Conservation (phyloP, 2,329 filamentous ascomycete species). For the Apiospora rasikravindrae region DNA sequence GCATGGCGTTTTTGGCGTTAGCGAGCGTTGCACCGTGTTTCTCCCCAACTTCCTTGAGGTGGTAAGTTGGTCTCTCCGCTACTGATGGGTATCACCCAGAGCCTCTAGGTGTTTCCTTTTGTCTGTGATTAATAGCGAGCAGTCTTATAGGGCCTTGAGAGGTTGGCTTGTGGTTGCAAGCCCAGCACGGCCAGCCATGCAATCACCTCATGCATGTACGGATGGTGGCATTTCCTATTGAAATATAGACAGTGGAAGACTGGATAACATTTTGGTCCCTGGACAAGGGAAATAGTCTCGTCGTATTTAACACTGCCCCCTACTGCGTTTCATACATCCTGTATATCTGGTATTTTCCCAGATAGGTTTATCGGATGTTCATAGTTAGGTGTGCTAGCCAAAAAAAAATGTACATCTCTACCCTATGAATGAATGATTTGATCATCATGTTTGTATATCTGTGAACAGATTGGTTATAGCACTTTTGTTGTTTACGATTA, state of each 20-base stretch:
- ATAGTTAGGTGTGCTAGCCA: neutral
- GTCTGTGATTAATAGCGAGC: neutral
- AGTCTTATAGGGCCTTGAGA: neutral
- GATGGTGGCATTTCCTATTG: neutral
- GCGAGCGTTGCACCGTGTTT: neutral
- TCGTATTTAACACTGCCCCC: neutral
- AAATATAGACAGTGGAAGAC: neutral
- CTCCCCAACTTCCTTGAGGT: neutral
- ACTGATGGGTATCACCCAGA: neutral
- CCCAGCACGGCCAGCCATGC: neutral
- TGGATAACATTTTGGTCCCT: neutral
- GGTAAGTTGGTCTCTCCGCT: neutral
- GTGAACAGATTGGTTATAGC: neutral
- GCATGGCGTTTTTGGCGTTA: constrained; percentile 19
- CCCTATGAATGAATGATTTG: neutral
- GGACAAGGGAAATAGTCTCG: neutral
- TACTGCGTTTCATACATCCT: neutral
- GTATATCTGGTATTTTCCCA: neutral
- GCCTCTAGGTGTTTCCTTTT: neutral
- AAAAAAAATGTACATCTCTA: neutral
- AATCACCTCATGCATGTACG: neutral
- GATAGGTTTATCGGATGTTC: neutral
- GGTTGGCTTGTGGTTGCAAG: neutral
- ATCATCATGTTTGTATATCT: neutral
- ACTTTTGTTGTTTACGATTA: neutral